Evolutionary conservation across 164 flowering plant species (phyloP).

Genomic region (Macadamia tetraphylla): DNA sequence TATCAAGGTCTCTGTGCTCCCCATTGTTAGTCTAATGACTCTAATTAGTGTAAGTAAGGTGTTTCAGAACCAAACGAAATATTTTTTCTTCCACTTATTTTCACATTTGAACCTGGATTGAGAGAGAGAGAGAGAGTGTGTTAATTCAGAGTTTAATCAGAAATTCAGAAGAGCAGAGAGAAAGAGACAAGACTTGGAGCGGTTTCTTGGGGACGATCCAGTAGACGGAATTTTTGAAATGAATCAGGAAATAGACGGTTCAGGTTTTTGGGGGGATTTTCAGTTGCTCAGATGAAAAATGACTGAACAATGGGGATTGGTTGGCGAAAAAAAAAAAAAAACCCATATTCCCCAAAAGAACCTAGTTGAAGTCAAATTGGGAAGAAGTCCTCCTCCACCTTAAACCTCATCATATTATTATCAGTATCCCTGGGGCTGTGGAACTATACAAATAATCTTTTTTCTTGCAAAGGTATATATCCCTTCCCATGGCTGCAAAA

Average conservation of each 20-base stretch:
- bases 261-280: constrained; percentile 38
- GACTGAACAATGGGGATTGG: constrained; percentile 27
- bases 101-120: neutral
- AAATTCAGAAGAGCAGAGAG: constrained; percentile 11
- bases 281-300: constrained; percentile 27
- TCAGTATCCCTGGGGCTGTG: neutral
- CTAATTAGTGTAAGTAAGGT: too few species aligned
- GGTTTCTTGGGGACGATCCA: constrained; percentile 50
- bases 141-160: constrained; percentile 8
- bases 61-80: too few species aligned
- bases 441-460: too few species aligned
- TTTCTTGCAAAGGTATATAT: neutral
- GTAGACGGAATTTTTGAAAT: constrained; percentile 8
- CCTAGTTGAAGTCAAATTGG: constrained; percentile 27
- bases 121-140: constrained; percentile 8
- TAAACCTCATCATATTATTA: constrained; percentile 27
- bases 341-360: constrained; percentile 26
- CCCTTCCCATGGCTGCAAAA: constrained; percentile 37
- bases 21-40: too few species aligned
- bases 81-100: too few species aligned
- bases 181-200: constrained; percentile 54
- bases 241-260: constrained; percentile 43
- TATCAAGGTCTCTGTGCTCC: too few species aligned
- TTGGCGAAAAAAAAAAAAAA: neutral
- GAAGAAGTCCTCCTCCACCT: constrained; percentile 11